Conservation (phyloP, 1,284 basidiomycete genomes). For the Malassezia slooffiae region DNA sequence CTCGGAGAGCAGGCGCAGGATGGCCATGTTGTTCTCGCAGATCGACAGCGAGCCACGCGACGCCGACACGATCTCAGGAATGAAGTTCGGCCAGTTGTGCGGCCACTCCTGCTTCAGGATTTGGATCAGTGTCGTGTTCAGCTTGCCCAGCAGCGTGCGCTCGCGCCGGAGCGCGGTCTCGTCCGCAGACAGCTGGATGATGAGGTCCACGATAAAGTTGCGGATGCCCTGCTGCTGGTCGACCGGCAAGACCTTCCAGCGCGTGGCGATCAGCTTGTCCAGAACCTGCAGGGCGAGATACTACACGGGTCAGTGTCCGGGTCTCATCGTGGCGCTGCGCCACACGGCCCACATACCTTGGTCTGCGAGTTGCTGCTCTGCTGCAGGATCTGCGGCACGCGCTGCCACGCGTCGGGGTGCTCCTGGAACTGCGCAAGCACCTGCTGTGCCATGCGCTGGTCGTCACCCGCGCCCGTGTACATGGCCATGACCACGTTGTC, state of each 20-base stretch:
- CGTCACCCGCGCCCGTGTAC: constrained; percentile 34
- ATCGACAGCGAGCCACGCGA: constrained; percentile 90
- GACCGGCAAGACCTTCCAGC: constrained; percentile 91
- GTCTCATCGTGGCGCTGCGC: too few relatives aligned
- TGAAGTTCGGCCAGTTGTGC: constrained; percentile 97
- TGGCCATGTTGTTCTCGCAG: constrained; percentile 99
- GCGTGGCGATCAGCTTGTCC: constrained; percentile 67
- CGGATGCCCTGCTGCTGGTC: constrained; percentile 71
- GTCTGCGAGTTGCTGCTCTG: constrained; percentile 73
- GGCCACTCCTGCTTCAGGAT: constrained; percentile 99
- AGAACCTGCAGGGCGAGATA: constrained; percentile 45
- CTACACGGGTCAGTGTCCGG: constrained; percentile 11
- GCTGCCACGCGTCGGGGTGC: constrained; percentile 93
- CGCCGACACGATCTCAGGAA: constrained; percentile 91
- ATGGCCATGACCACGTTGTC: constrained; percentile 43
- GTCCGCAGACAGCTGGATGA: constrained; percentile 83
- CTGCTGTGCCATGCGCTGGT: constrained; percentile 42
- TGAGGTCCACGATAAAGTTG: constrained; percentile 90
- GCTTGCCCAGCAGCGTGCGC: constrained; percentile 91
- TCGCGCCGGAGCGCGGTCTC: constrained; percentile 65
- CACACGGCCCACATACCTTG: constrained; percentile 60
- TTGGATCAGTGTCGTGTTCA: constrained; percentile 90
- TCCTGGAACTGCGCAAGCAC: constrained; percentile 70
- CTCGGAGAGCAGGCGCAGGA: constrained; percentile 90
- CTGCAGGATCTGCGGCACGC: constrained; percentile 88